Conservation (phyloP, 768 basidiomycete genomes). For the Tricholoma flavovirens region DNA sequence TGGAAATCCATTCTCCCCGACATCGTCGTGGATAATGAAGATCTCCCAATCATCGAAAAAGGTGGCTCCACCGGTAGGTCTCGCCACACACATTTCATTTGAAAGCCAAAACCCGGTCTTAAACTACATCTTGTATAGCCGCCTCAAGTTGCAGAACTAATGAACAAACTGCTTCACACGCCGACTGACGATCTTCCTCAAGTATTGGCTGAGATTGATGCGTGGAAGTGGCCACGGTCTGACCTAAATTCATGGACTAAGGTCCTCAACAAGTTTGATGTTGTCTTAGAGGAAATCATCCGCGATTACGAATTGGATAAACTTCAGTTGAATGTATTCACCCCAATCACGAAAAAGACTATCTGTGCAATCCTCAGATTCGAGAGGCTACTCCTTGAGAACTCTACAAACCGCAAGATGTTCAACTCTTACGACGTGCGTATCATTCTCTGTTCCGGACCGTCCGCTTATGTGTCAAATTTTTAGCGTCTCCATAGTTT, state of each 20-base stretch:
- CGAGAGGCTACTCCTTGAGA: slow-evolving; percentile 86
- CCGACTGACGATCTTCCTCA: slow-evolving; percentile 66
- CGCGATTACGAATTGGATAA: slow-evolving; percentile 81
- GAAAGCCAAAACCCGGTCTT: slow-evolving; percentile 16
- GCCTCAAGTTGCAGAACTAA: slow-evolving; percentile 76
- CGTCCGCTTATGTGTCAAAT: slow-evolving; percentile 6
- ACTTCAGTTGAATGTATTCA: slow-evolving; percentile 76
- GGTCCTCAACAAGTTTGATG: slow-evolving; percentile 94
- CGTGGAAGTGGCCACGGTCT: slow-evolving; percentile 93
- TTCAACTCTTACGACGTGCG: slow-evolving; percentile 95
- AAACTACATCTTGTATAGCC: slow-evolving; percentile 41
- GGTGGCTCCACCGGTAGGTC: slow-evolving; percentile 67
- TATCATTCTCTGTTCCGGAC: slow-evolving; percentile 14
- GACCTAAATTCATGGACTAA: slow-evolving; percentile 97
- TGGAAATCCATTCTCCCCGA: slow-evolving; percentile 27
- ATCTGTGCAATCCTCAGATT: slow-evolving; percentile 84
- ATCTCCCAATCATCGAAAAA: slow-evolving; percentile 83
- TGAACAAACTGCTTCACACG: slow-evolving; percentile 60
- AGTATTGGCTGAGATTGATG: slow-evolving; percentile 61
- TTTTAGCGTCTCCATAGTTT: slow-evolving; percentile 83
- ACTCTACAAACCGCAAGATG: slow-evolving; percentile 96
- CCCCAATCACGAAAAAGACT: slow-evolving; percentile 64
- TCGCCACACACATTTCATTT: slow-evolving; percentile 10
- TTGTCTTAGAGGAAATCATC: slow-evolving; percentile 77
- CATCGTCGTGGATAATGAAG: slow-evolving; percentile 70